These are phyloP conservation scores for Acorus gramineus DNA, from an alignment of 106 monocot genomes.

Conservation along the genomic window DNA sequence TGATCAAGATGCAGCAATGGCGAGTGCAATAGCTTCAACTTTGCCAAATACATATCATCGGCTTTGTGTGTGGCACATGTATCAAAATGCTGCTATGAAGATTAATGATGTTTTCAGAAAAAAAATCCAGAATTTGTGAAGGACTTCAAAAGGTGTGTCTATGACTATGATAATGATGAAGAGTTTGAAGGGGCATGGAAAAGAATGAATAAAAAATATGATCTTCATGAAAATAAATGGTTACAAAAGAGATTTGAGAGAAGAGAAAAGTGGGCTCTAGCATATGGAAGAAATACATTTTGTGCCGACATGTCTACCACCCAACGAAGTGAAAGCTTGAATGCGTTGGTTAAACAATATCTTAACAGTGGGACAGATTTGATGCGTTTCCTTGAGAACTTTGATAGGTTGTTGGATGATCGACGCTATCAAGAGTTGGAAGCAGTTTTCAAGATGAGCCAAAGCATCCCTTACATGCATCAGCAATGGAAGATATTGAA, in stretches of 20 bases:
- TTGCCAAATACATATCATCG: too few species aligned
- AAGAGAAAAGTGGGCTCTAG: not conserved
- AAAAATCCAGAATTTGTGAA: not conserved
- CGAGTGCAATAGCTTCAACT: too few species aligned
- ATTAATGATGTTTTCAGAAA: not conserved
- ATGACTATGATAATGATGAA: not conserved
- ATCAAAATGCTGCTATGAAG: too few species aligned
- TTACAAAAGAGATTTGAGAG: not conserved
- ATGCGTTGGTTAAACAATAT: not conserved
- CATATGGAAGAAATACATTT: not conserved
- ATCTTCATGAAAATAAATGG: slow-evolving; percentile 1
- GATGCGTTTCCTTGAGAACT: not conserved
- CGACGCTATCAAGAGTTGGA: not conserved
- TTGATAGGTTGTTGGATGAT: not conserved
- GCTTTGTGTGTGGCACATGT: too few species aligned
- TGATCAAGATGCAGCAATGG: too few species aligned
- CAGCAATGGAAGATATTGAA: not conserved
- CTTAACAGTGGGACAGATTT: not conserved
- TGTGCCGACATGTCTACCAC: not conserved
- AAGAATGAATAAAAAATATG: not conserved
- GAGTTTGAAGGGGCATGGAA: not conserved
- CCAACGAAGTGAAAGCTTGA: not conserved
- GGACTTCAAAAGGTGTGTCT: not conserved
- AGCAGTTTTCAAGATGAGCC: not conserved
- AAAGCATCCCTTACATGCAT: not conserved